phyloP scores from a whole-genome alignment of 306 rosid species.

The Vicia villosa region DNA sequence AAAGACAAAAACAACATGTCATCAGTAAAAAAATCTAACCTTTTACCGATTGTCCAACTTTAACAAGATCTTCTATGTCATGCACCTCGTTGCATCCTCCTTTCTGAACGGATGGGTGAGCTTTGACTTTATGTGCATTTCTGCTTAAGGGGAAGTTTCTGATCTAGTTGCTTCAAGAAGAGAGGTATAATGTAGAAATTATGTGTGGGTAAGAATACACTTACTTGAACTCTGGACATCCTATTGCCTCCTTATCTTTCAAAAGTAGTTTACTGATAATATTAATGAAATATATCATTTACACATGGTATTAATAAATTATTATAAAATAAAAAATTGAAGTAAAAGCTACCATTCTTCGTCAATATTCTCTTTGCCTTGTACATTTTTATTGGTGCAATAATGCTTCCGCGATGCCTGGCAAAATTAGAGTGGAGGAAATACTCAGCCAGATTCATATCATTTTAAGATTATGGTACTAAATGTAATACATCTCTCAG shows the following conservation, averaged over 20 bases:
- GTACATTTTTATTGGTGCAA: constrained; percentile 76
- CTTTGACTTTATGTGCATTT: constrained; percentile 73
- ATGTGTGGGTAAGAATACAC: constrained; percentile 38
- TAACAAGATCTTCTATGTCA: constrained; percentile 92
- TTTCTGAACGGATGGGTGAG: constrained; percentile 80
- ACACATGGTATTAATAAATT: constrained; percentile 21
- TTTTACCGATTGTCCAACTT: constrained; percentile 78
- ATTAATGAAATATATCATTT: constrained; percentile 42
- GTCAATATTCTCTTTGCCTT: constrained; percentile 65
- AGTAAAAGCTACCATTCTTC: constrained; percentile 77
- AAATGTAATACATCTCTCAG: constrained; percentile 16
- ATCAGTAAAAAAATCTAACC: constrained; percentile 48
- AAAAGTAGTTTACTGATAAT: constrained; percentile 71
- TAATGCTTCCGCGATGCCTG: constrained; percentile 93
- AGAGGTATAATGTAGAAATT: constrained; percentile 1
- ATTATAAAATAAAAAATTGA: constrained; percentile 13
- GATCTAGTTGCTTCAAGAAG: constrained; percentile 20
- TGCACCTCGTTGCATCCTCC: constrained; percentile 93
- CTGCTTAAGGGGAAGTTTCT: constrained; percentile 45
- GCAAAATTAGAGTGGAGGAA: constrained; percentile 28
- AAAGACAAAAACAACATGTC: constrained; percentile 5
- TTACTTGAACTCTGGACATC: constrained; percentile 88
- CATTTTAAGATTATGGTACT: constrained; percentile 9
- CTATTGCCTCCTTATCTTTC: constrained; percentile 54
- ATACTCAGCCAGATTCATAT: constrained; percentile 29